Base-by-base conservation (phyloP, 2,329 filamentous ascomycete genomes). In the Beauveria pseudobassiana region DNA sequence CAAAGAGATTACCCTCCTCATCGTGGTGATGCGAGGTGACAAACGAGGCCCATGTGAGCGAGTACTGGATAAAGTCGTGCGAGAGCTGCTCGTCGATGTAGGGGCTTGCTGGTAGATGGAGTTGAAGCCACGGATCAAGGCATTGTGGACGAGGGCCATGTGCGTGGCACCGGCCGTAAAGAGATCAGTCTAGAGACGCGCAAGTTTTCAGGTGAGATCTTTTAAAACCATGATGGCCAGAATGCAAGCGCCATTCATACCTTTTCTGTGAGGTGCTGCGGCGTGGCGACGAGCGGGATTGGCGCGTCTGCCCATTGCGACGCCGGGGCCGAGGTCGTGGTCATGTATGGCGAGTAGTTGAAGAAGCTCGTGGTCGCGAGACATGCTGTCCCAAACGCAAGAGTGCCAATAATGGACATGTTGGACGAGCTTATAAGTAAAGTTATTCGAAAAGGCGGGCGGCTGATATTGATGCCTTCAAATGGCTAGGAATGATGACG, bases 61-160 rank as follows among this genome's bases (percentile, higher is more conserved):
- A 75, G 72, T 87, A 87, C 20, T 77, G 78, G 59, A 86, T 71
- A 65, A 88, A 87, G 69, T 82, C 80, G 53, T 72, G 69, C 69
- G 80, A 80, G 69, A 87, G 82, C n/a, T 71, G 70, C 2, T 78
- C 76, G 10, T 76, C 69, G 48, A 87, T 71, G 66, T 81, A 74
- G 12, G 78, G 1, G 82, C 83, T 70, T 87, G 85, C 46, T 81
- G 78, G 69, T 82, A 85, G 68, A 88, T 85, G 67, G 78, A 81
- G 72, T 88, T 87, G 75, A 83, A 85, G 59, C 83, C 82, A 48
- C 85, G 82, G 64, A 87, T 80, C 67, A 87, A 82, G 61, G 80
- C 75, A 67, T 87, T 87, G 76, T 87, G 84, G 55, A 85, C 74
- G 57, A 86, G 71, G 3, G 79, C 77, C 84, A 86, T 87, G 71